Evolutionary conservation across 495 filamentous ascomycete genomes (phyloP).

Genomic region (Penicillium canescens): DNA sequence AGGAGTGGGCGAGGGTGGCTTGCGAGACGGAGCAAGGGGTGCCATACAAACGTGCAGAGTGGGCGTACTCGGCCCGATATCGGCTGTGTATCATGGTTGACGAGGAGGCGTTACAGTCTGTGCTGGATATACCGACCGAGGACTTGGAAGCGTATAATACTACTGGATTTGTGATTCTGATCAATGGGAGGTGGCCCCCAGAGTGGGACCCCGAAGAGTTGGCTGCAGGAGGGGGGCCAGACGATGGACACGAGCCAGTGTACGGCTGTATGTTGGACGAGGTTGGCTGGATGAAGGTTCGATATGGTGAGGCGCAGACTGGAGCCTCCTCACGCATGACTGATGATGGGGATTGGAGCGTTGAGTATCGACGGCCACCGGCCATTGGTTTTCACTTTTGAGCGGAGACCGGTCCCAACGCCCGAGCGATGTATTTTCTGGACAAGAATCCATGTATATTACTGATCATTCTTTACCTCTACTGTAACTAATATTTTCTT

Average conservation of each 20-base stretch:
- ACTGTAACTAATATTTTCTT: no score
- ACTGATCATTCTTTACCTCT: no score
- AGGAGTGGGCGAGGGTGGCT: conserved; percentile 5
- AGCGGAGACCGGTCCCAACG: background rate
- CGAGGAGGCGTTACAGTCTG: conserved; percentile 10
- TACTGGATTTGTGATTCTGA: conserved; percentile 10
- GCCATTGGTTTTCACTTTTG: conserved; percentile 10
- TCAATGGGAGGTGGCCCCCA: conserved; percentile 7
- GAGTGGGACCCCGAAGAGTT: conserved; percentile 4
- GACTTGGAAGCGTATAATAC: conserved; percentile 9
- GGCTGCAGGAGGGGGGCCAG: conserved; percentile 1
- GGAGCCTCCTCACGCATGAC: conserved; percentile 4
- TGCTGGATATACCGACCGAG: conserved; percentile 5
- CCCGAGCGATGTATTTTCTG: background rate
- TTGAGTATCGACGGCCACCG: conserved; percentile 12
- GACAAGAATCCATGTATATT: no score
- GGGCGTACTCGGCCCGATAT: conserved; percentile 4
- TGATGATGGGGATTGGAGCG: conserved; percentile 5
- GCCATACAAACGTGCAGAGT: background rate
- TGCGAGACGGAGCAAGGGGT: conserved; percentile 6
- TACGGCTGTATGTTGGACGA: conserved; percentile 9
- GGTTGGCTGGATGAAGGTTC: conserved; percentile 9
- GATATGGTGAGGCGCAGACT: conserved; percentile 3
- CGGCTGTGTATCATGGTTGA: conserved; percentile 8
- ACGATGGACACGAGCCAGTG: conserved; percentile 7